Evolutionary conservation across 768 basidiomycete species (phyloP), one percentile per base, ranked within the genome.

Genomic region (Kwoniella sp.): DNA sequence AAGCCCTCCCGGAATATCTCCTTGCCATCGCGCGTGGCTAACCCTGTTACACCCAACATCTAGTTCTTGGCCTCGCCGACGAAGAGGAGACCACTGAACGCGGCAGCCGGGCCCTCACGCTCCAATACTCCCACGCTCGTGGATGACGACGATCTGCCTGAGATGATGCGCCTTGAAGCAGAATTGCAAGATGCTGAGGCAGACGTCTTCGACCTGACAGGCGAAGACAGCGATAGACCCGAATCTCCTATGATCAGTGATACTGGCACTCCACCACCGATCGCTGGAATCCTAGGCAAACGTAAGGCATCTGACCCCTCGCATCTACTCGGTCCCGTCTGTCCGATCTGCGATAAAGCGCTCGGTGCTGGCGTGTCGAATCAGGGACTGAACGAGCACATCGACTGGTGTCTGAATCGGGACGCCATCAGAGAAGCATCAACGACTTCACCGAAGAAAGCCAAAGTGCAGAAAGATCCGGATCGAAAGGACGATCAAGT

Each of bases 361-460:
- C 77, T 92, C 59, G 82, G 85, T 38, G 56, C 71, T 1, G 64
- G 61, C 65, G 86, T 85, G 0, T 87, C 92, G 77, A 96, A 96
- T 75, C 83, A 85, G 54, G 88, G 86, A 4, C 81, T 96, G 34
- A 95, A 96, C 75, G 83, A 86, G n/a, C 93, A 96, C 73, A 84
- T 96, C 50, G 93, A 96, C 79, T 90, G 88, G 73, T 96, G 93
- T 74, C 79, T 96, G 56, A 93, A 90, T 76, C 86, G 87, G 63
- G 86, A 85, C 25, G 89, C 87, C 1, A 93, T 95, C 66, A 82
- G 85, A 64, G 86, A 90, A 48, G 73, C 72, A 4, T 61, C 59
- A 22, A 65, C 65, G 66, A 61, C 28, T 17, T 69, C 67, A 7
- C 70, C 70, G 5, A 48, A 63, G 58, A 53, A 61, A 55, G 57